Evolutionary conservation across 345 rosid genomes (phyloP).

Genomic region (Brassica nigra): DNA sequence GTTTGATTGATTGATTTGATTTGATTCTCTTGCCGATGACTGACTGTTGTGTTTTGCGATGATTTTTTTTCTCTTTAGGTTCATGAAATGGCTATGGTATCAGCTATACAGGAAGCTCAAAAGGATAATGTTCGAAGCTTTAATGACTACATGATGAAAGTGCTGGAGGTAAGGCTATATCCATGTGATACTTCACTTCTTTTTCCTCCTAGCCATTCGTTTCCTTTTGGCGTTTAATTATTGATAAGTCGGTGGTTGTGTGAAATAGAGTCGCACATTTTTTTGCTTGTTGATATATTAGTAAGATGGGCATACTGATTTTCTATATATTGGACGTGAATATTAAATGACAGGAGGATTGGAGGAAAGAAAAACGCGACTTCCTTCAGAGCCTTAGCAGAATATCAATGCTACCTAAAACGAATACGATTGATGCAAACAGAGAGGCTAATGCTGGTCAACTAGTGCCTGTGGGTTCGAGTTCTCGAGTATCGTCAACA

Average conservation of each 20-base stretch:
- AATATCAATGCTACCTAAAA: conserved; percentile 80
- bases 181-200: no score
- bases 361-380: conserved; percentile 93
- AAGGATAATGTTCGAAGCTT: conserved; percentile 90
- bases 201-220: no score
- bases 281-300: no score
- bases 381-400: conserved; percentile 93
- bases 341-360: conserved; percentile 68
- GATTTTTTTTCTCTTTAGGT: conserved; percentile 46
- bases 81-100: conserved; percentile 98
- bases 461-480: conserved; percentile 56
- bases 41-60: no score
- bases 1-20: no score
- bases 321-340: conserved; percentile 3
- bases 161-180: conserved; percentile 72
- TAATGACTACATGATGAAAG: conserved; percentile 93
- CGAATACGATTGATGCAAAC: conserved; percentile 54
- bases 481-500: conserved; percentile 61
- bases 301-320: no score
- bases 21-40: no score
- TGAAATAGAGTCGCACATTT: no score
- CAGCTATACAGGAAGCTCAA: conserved; percentile 96
- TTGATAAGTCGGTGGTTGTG: no score
- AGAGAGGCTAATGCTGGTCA: conserved; percentile 55
- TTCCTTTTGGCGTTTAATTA: no score